These are phyloP conservation scores for Cladosporium sp. DNA, from an alignment of 2,329 filamentous ascomycete species.

Conservation along the genomic window DNA sequence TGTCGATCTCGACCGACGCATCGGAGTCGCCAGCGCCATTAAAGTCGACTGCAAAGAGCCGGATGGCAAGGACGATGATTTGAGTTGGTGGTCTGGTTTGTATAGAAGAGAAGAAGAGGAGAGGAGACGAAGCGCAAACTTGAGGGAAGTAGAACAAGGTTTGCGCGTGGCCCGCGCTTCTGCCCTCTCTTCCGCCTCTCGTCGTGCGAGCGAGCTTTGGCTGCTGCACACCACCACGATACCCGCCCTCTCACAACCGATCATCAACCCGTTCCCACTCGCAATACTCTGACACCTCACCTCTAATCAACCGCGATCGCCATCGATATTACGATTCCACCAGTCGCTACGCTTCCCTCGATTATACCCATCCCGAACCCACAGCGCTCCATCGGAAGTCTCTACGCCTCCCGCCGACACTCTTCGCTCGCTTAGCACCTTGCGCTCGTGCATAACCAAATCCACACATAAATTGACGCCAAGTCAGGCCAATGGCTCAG, in stretches of 20 bases:
- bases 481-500: constrained; percentile 25
- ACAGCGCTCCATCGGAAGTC: constrained; percentile 9
- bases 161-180: constrained; percentile 13
- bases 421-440: constrained; percentile 9
- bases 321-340: neutral
- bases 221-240: constrained; percentile 1
- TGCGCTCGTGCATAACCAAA: constrained; percentile 7
- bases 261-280: constrained; percentile 5
- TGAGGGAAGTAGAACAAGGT: constrained; percentile 34
- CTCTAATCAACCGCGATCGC: neutral
- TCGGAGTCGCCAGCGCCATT: constrained; percentile 60
- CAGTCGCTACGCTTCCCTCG: neutral
- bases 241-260: neutral
- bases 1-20: constrained; percentile 64
- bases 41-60: constrained; percentile 41
- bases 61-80: constrained; percentile 61
- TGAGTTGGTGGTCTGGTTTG: constrained; percentile 61
- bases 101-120: neutral
- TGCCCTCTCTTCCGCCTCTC: constrained; percentile 1
- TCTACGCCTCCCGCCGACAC: constrained; percentile 4
- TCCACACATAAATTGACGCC: neutral
- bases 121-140: neutral
- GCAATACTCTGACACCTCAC: neutral
- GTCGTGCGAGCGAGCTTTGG: constrained; percentile 5
- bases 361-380: neutral